Evolutionary conservation across 148 eudicot genomes (phyloP).

Genomic region (Bassia scoparia): DNA sequence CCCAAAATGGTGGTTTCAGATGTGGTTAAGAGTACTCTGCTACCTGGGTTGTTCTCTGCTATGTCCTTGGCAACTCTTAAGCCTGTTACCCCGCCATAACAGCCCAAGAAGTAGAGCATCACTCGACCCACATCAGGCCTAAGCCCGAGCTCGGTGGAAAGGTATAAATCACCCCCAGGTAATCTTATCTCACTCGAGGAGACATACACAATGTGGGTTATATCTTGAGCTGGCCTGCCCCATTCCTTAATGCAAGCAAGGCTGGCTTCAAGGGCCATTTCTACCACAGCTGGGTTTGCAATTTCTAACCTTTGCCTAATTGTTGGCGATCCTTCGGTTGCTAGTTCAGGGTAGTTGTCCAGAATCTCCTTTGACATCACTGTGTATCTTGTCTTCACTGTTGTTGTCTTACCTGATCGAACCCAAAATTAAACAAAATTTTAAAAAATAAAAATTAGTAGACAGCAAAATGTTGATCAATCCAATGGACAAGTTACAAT

Average conservation of each 20-base stretch:
- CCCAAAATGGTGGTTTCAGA: conserved; percentile 76
- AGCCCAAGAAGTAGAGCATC: conserved; percentile 79
- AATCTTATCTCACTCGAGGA: conserved; percentile 68
- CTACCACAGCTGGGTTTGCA: conserved; percentile 60
- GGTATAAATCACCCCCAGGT: conserved; percentile 73
- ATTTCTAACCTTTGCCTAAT: conserved; percentile 61
- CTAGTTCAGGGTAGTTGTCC: conserved; percentile 56
- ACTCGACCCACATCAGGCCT: conserved; percentile 58
- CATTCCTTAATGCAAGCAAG: conserved; percentile 57
- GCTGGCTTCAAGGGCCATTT: conserved; percentile 65
- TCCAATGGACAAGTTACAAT: too few relatives aligned
- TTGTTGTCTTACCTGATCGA: conserved; percentile 71
- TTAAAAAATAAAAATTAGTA: background rate
- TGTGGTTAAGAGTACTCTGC: conserved; percentile 55
- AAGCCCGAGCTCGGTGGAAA: conserved; percentile 55
- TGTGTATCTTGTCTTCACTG: conserved; percentile 76
- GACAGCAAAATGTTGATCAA: background rate
- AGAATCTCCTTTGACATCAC: conserved; percentile 61
- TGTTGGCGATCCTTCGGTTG: conserved; percentile 67
- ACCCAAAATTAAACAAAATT: conserved; percentile 7
- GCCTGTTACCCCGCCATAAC: conserved; percentile 75
- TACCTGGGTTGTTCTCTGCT: conserved; percentile 73
- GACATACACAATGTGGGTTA: conserved; percentile 70
- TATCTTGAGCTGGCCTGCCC: conserved; percentile 56
- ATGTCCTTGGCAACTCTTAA: conserved; percentile 74